Conservation (phyloP, 2,329 filamentous ascomycete genomes). For the Neonectria neomacrospora region DNA sequence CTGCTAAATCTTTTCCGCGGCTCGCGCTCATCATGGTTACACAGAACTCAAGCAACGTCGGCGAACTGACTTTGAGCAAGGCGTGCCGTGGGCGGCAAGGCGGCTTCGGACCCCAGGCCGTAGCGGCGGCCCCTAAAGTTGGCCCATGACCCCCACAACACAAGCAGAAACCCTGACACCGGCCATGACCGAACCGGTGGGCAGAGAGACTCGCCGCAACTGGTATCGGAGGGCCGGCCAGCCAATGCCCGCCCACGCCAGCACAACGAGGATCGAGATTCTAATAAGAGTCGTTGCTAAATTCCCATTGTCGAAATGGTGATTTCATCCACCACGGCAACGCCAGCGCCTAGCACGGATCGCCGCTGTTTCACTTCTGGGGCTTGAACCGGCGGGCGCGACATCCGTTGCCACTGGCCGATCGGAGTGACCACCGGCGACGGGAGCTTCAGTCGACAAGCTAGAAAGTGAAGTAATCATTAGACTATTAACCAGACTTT, state of each 20-base stretch:
- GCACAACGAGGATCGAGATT: constrained; percentile 39
- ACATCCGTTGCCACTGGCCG: background rate
- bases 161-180: constrained; percentile 8
- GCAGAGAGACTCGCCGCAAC: constrained; percentile 25
- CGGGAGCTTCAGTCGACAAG: background rate
- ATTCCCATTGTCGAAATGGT: constrained; percentile 40
- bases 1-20: constrained; percentile 1
- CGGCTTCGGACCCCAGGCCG: background rate
- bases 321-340: constrained; percentile 28
- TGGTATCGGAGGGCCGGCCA: constrained; percentile 28
- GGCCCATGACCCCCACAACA: background rate
- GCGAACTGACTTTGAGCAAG: background rate
- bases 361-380: constrained; percentile 2
- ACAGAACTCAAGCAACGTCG: background rate
- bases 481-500: no score
- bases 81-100: background rate
- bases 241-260: constrained; percentile 23
- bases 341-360: background rate
- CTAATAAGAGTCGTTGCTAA: constrained; percentile 26
- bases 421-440: background rate
- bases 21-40: constrained; percentile 5
- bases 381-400: background rate
- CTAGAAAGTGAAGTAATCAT: background rate
- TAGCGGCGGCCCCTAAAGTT: background rate
- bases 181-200: constrained; percentile 26